phyloP scores from a whole-genome alignment of 805 yeast genomes.

The Schwanniomyces sp. region DNA sequence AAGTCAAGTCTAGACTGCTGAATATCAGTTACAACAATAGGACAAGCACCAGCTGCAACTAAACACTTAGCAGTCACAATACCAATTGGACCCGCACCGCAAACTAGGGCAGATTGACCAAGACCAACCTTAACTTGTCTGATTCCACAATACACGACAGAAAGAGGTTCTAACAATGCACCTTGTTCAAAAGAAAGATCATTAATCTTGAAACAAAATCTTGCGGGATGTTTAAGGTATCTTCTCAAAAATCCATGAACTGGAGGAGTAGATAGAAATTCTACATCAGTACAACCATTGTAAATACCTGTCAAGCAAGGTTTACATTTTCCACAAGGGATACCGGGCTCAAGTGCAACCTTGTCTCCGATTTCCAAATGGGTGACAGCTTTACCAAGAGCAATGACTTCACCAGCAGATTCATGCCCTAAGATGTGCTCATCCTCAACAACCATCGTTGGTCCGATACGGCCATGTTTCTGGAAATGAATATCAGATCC shows the following conservation, averaged over 20 bases:
- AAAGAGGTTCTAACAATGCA: conserved; percentile 23
- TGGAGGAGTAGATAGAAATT: conserved; percentile 5
- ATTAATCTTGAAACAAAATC: conserved; percentile 7
- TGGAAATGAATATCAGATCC: conserved; percentile 23
- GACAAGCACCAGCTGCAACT: conserved; percentile 19
- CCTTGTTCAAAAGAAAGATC: conserved; percentile 18
- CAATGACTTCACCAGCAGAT: conserved; percentile 45
- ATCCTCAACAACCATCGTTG: conserved; percentile 25
- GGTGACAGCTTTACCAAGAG: conserved; percentile 48
- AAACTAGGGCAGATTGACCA: conserved; percentile 17
- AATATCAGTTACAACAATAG: conserved; percentile 21
- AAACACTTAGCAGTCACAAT: conserved; percentile 20
- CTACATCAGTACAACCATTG: conserved; percentile 6
- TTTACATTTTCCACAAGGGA: conserved; percentile 42
- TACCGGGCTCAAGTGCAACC: conserved; percentile 55
- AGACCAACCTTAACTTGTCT: conserved; percentile 16
- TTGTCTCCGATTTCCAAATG: conserved; percentile 45
- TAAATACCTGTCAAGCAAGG: conserved; percentile 7
- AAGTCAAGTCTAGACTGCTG: conserved; percentile 21
- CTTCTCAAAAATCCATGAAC: conserved; percentile 8
- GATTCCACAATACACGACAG: conserved; percentile 23
- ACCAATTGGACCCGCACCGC: conserved; percentile 29
- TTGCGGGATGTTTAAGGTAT: conserved; percentile 8
- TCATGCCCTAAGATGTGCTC: conserved; percentile 41
- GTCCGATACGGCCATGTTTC: conserved; percentile 22